phyloP scores from a whole-genome alignment of 192 early-diverging fungal species.

The Umbelopsis vinacea region DNA sequence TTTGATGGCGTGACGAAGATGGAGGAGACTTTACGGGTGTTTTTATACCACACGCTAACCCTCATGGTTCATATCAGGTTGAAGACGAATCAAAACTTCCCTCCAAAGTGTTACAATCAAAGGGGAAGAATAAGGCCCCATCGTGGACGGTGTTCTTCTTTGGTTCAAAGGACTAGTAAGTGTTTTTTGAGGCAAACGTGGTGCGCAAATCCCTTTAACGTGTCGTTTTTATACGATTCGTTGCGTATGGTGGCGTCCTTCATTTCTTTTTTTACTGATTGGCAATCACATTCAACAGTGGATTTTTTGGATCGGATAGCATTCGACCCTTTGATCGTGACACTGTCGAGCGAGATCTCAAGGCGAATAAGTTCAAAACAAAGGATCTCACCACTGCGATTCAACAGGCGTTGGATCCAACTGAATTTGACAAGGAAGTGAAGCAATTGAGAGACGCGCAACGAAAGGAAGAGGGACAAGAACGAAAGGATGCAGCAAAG shows the following conservation, averaged over 20 bases:
- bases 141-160: conserved; percentile 48
- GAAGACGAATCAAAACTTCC: conserved; percentile 46
- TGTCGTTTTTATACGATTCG: no score
- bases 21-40: no score
- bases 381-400: conserved; percentile 43
- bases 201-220: no score
- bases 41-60: background rate
- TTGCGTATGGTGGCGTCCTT: background rate
- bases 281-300: conserved; percentile 23
- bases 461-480: conserved; percentile 24
- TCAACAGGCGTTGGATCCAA: conserved; percentile 41
- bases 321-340: conserved; percentile 42
- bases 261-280: background rate
- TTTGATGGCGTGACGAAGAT: no score
- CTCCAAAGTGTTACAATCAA: conserved; percentile 40
- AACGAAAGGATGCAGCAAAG: conserved; percentile 29
- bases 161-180: conserved; percentile 53
- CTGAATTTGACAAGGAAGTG: conserved; percentile 24
- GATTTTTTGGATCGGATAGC: conserved; percentile 45
- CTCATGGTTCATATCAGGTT: conserved; percentile 31
- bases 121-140: conserved; percentile 42
- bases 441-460: conserved; percentile 17
- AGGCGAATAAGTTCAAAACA: conserved; percentile 47
- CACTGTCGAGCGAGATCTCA: conserved; percentile 37
- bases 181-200: background rate